These are phyloP conservation scores for Lizanozyma gosingica DNA, from an alignment of 1,139 yeast species.

Conservation along the genomic window DNA sequence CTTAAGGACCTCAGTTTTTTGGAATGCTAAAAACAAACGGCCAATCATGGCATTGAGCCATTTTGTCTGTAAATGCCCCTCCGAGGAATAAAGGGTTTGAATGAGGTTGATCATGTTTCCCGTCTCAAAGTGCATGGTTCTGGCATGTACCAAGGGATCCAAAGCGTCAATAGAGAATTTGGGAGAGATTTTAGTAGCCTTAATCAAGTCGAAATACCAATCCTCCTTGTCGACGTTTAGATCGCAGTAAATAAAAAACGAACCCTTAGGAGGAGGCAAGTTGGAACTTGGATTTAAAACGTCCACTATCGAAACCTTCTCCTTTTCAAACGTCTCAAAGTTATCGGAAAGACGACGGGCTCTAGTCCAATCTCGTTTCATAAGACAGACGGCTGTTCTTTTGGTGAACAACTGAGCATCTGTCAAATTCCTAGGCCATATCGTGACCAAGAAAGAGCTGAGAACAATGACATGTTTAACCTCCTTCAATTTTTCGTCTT, in stretches of 20 bases:
- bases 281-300: conserved; percentile 9
- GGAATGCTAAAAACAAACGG: conserved; percentile 66
- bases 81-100: conserved; percentile 70
- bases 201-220: conserved; percentile 79
- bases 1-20: conserved; percentile 60
- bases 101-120: conserved; percentile 64
- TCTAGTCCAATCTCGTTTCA: conserved; percentile 31
- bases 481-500: conserved; percentile 55
- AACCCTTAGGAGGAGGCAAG: conserved; percentile 38
- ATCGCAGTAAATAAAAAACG: conserved; percentile 71
- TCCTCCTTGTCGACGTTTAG: conserved; percentile 80
- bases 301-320: conserved; percentile 14
- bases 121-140: conserved; percentile 64
- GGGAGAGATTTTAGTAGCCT: conserved; percentile 50
- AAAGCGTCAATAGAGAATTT: conserved; percentile 8
- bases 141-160: conserved; percentile 53
- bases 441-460: conserved; percentile 56
- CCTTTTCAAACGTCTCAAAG: conserved; percentile 9
- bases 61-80: conserved; percentile 72
- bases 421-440: conserved; percentile 74
- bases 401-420: conserved; percentile 79
- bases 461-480: conserved; percentile 76
- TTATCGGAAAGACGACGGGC: conserved; percentile 20
- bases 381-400: conserved; percentile 66
- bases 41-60: conserved; percentile 91